phyloP scores from a whole-genome alignment of 495 filamentous ascomycete genomes.

The Hypoxylon rickii region DNA sequence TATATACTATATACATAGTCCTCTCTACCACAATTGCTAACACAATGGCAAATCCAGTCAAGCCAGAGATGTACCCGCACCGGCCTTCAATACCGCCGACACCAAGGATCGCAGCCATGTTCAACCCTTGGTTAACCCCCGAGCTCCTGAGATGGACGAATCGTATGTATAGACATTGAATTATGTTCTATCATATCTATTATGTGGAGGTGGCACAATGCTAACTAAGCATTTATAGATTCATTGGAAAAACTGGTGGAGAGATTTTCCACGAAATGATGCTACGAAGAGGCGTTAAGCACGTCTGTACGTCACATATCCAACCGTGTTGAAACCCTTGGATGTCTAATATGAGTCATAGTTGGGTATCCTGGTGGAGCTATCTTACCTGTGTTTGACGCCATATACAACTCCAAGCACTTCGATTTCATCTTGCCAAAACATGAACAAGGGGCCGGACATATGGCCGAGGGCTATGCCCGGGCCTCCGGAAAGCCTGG shows the following conservation, averaged over 20 bases:
- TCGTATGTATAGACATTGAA: constrained; percentile 65
- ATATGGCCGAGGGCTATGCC: constrained; percentile 83
- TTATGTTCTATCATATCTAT: too few species aligned
- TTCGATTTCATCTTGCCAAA: constrained; percentile 79
- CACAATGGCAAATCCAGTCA: constrained; percentile 35
- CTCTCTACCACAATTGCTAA: constrained; percentile 28
- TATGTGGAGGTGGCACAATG: too few species aligned
- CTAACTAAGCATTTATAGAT: constrained; percentile 56
- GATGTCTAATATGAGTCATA: constrained; percentile 35
- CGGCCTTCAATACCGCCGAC: constrained; percentile 67
- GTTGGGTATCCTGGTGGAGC: constrained; percentile 79
- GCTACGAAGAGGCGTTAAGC: constrained; percentile 87
- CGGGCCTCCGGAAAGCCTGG: constrained; percentile 75
- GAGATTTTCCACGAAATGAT: constrained; percentile 99
- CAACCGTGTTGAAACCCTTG: constrained; percentile 32
- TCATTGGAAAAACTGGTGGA: constrained; percentile 93
- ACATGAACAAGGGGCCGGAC: constrained; percentile 80
- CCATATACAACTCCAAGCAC: constrained; percentile 79
- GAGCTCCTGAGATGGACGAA: constrained; percentile 73
- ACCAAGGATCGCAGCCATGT: constrained; percentile 57
- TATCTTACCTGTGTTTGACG: constrained; percentile 84
- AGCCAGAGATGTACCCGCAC: constrained; percentile 61
- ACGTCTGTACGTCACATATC: constrained; percentile 71
- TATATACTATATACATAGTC: background rate
- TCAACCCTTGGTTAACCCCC: constrained; percentile 68